A percentile compares a stretch with the other conserved stretches of the same genome.
Conservation (phyloP, 1,284 basidiomycete species). For the Anthracocystis panici-leucophaei region DNA sequence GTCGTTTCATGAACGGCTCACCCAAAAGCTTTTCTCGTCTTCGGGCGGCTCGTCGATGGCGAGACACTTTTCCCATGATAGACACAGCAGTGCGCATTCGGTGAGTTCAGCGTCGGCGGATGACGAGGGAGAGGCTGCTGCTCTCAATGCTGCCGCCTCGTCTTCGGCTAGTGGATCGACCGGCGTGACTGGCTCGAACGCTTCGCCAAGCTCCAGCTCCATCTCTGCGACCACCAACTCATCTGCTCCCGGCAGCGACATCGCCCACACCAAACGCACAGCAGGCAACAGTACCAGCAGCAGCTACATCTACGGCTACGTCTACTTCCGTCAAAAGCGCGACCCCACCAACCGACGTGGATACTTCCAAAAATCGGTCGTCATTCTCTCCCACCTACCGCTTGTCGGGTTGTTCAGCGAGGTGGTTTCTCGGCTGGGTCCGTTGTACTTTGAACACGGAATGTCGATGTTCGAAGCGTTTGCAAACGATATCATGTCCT, state of each 20-base stretch:
- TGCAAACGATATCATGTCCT: constrained; percentile 54
- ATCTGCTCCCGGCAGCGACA: constrained; percentile 1
- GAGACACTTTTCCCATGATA: constrained; percentile 39
- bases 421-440: constrained; percentile 78
- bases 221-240: constrained; percentile 1
- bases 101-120: constrained; percentile 34
- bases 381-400: constrained; percentile 84
- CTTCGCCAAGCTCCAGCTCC: constrained; percentile 11
- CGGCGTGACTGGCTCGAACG: neutral
- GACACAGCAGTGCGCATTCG: constrained; percentile 39
- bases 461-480: constrained; percentile 65
- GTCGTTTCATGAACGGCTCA: constrained; percentile 47
- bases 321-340: constrained; percentile 66
- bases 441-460: constrained; percentile 65
- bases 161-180: neutral
- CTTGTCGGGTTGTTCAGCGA: constrained; percentile 85
- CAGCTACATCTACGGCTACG: constrained; percentile 68
- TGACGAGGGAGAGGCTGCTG: constrained; percentile 25
- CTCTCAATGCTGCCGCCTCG: neutral
- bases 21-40: constrained; percentile 44
- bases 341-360: constrained; percentile 63
- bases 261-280: constrained; percentile 8
- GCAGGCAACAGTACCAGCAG: constrained; percentile 56
- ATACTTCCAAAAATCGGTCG: constrained; percentile 78
- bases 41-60: constrained; percentile 34